Evolutionary conservation across 768 basidiomycete genomes (phyloP).

Genomic region (Macrolepiota fuliginosa): DNA sequence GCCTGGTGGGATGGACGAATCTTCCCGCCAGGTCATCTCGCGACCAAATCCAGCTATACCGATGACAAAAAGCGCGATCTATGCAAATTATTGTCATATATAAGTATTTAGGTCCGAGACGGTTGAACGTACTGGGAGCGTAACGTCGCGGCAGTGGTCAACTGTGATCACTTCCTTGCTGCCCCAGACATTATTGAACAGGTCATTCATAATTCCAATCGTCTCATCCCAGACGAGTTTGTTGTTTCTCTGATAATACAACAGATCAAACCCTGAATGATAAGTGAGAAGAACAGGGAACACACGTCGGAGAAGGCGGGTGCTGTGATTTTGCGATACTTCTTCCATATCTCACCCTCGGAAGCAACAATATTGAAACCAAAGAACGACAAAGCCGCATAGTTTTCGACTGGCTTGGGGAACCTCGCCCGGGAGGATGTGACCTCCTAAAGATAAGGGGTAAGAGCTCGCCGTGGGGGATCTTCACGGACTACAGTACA

Average conservation of each 20-base stretch:
- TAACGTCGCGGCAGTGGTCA: slow-evolving; percentile 48
- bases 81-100: too few species aligned
- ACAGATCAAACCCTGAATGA: neutral
- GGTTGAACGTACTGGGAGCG: slow-evolving; percentile 43
- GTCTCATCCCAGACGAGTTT: slow-evolving; percentile 48
- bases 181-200: slow-evolving; percentile 46
- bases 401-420: slow-evolving; percentile 52
- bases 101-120: too few species aligned
- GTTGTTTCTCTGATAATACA: slow-evolving; percentile 32
- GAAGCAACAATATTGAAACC: slow-evolving; percentile 62
- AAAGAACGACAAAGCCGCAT: slow-evolving; percentile 45
- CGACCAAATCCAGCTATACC: slow-evolving; percentile 45
- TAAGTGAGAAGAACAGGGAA: neutral
- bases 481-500: too few species aligned
- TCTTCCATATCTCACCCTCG: slow-evolving; percentile 68
- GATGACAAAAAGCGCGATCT: slow-evolving; percentile 54
- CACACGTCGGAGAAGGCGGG: slow-evolving; percentile 63
- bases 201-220: slow-evolving; percentile 32
- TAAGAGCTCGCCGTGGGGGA: too few species aligned
- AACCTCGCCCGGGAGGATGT: slow-evolving; percentile 47
- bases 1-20: slow-evolving; percentile 30
- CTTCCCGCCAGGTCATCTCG: slow-evolving; percentile 41
- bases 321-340: slow-evolving; percentile 57
- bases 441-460: slow-evolving; percentile 43
- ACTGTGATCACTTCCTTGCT: slow-evolving; percentile 32